Percentiles rank a stretch among this genome's conserved stretches.
Conservation (phyloP, 805 yeast genomes). For the Lachancea mirantina region DNA sequence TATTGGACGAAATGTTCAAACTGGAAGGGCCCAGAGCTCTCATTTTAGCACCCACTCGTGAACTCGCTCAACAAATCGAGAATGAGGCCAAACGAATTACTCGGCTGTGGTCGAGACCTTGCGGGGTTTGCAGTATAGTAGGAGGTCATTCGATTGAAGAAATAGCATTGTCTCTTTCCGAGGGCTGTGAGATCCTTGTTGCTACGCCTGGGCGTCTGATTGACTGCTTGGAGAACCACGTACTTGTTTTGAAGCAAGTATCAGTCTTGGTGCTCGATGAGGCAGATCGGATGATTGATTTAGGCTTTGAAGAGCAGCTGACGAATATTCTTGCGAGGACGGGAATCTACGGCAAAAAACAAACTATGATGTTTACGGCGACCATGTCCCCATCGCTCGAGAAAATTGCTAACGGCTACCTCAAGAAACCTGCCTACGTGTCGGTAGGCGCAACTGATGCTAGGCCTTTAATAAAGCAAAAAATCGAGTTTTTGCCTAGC, state of each 20-base stretch:
- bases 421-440: slow-evolving; percentile 54
- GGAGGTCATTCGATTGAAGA: slow-evolving; percentile 88
- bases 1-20: slow-evolving; percentile 39
- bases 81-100: slow-evolving; percentile 53
- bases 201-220: slow-evolving; percentile 93
- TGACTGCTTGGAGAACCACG: slow-evolving; percentile 68
- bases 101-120: slow-evolving; percentile 29
- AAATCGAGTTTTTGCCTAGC: slow-evolving; percentile 44
- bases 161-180: slow-evolving; percentile 49
- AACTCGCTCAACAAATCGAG: slow-evolving; percentile 82
- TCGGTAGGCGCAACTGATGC: slow-evolving; percentile 66
- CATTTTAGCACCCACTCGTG: slow-evolving; percentile 88
- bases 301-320: slow-evolving; percentile 86
- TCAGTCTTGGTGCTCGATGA: slow-evolving; percentile 78
- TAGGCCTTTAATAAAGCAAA: slow-evolving; percentile 52
- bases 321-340: slow-evolving; percentile 49
- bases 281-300: slow-evolving; percentile 91
- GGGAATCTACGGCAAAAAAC: slow-evolving; percentile 37
- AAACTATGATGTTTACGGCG: slow-evolving; percentile 90
- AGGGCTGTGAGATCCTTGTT: slow-evolving; percentile 69
- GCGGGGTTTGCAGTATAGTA: slow-evolving; percentile 57
- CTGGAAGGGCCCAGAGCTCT: slow-evolving; percentile 66
- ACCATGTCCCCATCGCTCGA: slow-evolving; percentile 78
- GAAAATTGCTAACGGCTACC: slow-evolving; percentile 53
- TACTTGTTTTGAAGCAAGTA: slow-evolving; percentile 53